Evolutionary conservation across 495 filamentous ascomycete genomes (phyloP), one percentile per base, ranked within the genome.

Genomic region (Aspergillus biplanus): DNA sequence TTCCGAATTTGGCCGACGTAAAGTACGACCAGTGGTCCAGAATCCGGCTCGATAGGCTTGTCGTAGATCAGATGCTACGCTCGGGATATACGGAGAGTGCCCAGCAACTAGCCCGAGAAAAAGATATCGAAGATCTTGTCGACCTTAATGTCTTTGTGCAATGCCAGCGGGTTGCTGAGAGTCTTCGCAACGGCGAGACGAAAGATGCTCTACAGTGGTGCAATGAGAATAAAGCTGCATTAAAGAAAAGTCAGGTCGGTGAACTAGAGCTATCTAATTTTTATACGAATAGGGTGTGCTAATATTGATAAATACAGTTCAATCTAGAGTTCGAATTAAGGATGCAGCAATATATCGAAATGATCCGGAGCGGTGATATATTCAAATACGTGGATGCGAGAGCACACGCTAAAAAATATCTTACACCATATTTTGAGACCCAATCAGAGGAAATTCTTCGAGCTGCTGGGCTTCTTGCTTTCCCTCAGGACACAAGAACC

Each of bases 341-440:
- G n/a, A 81, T 96, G 66, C 95, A 99, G 75, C 92, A 98, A 71
- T 97, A 91, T 73, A 93, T 98, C 65, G 95, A 98, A 71, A 82
- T 97, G 60, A 84, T 96, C 56, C 83, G 95, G 47, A 86, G 79
- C 39, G 82, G 83, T 48, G 76, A 87, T 16, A 79, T 73, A 34
- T 52, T 69, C 5, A 90, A 89, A 66, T 81, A 89, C 32, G 68
- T 87, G 56, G 92, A 97, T 61, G 90, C 93, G n/a, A 89, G 90
- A 61, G 71, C 76, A 21, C 89, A 97, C 73, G 93, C 92, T 6
- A 88, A 84, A 68, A 97, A 91, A 71, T 91, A 88, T 75, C 83
- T 99, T 15, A 76, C 84, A 18, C 84, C 86, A 7, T 89, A 87
- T 69, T 74, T 77, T 42, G 87, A 90, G 37, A 83, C 83, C 6